phyloP scores from a whole-genome alignment of 257 asterid species.

The Gentiana dahurica region DNA sequence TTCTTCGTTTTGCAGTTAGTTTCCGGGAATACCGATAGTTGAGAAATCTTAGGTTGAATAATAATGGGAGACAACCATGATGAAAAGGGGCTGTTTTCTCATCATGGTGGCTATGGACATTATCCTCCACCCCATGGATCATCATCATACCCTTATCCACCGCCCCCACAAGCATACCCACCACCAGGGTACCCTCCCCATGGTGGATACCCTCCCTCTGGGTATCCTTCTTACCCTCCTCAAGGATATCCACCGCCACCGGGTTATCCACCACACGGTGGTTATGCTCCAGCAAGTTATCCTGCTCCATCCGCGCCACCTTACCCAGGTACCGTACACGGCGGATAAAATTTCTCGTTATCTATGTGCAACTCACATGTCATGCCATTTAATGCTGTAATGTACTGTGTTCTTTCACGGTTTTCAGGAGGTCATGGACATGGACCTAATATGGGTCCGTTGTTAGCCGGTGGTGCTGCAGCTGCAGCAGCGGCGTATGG shows the following conservation, averaged over 20 bases:
- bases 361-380: too few species aligned
- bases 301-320: slow-evolving; percentile 32
- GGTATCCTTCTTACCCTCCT: slow-evolving; percentile 37
- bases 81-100: slow-evolving; percentile 68
- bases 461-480: slow-evolving; percentile 86
- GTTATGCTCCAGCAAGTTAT: slow-evolving; percentile 46
- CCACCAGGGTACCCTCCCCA: slow-evolving; percentile 24
- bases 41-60: not conserved
- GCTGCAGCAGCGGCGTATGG: slow-evolving; percentile 86
- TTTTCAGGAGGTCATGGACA: slow-evolving; percentile 22
- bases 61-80: slow-evolving; percentile 28
- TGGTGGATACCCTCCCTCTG: slow-evolving; percentile 20
- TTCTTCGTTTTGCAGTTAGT: slow-evolving; percentile 2
- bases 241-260: slow-evolving; percentile 30
- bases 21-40: too few species aligned
- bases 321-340: slow-evolving; percentile 26
- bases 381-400: too few species aligned
- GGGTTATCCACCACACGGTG: slow-evolving; percentile 43
- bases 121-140: slow-evolving; percentile 28
- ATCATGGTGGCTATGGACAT: slow-evolving; percentile 34
- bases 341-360: too few species aligned
- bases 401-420: too few species aligned
- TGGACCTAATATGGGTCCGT: slow-evolving; percentile 35
- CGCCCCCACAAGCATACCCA: slow-evolving; percentile 21
- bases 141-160: slow-evolving; percentile 35